Base-by-base conservation (phyloP, 2,329 filamentous ascomycete species). In the Lasiodiplodia gonubiensis region DNA sequence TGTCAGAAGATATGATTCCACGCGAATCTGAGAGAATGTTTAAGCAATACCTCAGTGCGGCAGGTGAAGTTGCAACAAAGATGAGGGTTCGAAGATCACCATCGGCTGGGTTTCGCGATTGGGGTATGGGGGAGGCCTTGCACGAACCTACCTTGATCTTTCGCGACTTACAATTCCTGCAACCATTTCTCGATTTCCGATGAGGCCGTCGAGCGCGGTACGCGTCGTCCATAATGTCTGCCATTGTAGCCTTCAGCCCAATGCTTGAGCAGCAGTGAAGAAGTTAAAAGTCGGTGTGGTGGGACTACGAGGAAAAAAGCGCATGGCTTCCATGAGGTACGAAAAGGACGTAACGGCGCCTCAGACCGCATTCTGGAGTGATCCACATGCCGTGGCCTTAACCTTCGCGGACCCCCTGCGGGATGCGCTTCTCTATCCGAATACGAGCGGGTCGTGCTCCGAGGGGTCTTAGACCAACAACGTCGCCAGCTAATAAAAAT, bases 161-260 rank as follows among this genome's bases (percentile, higher is more conserved):
- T 18, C 60, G 46, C 46, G 23, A 7, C 37, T 65, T 65, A 33
- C 63, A 65, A 18, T 55, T 51, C 4, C 18, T 39, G 23, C 63
- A 65, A 12, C 63, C 63, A 37, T 48, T 48, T 25, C 63, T 51
- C 25, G 63, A 65, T 37, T 65, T 65, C 33, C 63, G 49, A 27
- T 65, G 51, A 2, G 37, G 12, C 23, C 49, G 30, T 4, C 63
- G 63, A 14, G 63, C 30, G 23, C 42, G 57, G 27, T 61, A 61
- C 1, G 25, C 11, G 6, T 48, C 25, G 23, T 48, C 23, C 3
- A 18, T 18, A 42, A 11, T 46, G 18, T 49, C 16, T 18, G 25
- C 23, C 57, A 61, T 48, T 30, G 25, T 25, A 25, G 30, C 21
- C 18, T 14, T 23, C 8, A 37, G 30, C 30, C 23, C 30, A 11